Evolutionary conservation across 106 monocot species (phyloP).

Genomic region (Amphibolis antarctica): DNA sequence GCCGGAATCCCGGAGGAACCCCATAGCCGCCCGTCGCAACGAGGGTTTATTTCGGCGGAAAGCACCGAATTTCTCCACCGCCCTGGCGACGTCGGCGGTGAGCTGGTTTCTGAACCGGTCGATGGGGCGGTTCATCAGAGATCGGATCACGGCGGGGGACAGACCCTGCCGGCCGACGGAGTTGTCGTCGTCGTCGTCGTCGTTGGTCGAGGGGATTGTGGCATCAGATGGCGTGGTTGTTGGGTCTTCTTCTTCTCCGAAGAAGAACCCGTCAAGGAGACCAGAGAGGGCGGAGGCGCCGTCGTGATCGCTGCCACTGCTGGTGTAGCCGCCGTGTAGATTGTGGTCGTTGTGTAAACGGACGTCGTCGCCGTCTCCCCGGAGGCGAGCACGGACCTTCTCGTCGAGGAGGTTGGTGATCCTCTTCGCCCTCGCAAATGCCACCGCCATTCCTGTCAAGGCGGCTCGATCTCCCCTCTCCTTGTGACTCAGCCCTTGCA

Average conservation of each 20-base stretch:
- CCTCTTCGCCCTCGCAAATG: background rate
- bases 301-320: conserved; percentile 1
- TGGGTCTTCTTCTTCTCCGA: background rate
- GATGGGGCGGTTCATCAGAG: background rate
- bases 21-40: background rate
- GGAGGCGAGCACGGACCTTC: background rate
- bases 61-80: background rate
- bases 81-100: background rate
- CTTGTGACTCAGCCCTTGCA: too few species aligned
- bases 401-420: background rate
- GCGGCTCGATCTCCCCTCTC: too few species aligned
- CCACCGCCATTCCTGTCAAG: background rate
- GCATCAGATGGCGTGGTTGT: background rate
- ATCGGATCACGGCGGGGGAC: background rate
- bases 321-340: background rate
- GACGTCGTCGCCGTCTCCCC: background rate
- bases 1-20: background rate
- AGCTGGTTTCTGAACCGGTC: background rate
- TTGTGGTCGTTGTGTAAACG: background rate
- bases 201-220: background rate
- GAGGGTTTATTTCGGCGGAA: background rate
- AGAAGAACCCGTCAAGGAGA: background rate
- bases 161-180: background rate
- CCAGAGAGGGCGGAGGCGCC: background rate
- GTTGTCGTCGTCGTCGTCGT: background rate